Evolutionary conservation across 2,329 filamentous ascomycete genomes (phyloP).

Genomic region (Paracoccidioides brasiliensis): DNA sequence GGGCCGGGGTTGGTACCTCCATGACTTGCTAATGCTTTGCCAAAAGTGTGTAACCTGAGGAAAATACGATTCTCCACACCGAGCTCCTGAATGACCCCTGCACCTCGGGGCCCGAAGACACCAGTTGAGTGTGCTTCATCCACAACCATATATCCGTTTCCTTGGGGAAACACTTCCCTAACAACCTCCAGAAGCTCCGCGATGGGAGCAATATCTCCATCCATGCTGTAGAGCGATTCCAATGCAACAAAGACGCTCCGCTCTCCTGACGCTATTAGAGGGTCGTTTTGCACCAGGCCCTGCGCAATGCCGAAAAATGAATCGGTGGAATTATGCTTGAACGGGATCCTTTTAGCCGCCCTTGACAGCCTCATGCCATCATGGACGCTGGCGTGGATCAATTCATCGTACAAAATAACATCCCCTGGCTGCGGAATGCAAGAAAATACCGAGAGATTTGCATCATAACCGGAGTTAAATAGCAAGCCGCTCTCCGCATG

Average conservation of each 20-base stretch:
- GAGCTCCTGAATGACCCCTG: slow-evolving; percentile 37
- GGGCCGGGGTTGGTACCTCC: slow-evolving; percentile 41
- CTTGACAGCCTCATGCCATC: slow-evolving; percentile 60
- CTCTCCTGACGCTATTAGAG: slow-evolving; percentile 23
- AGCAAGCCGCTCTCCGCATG: slow-evolving; percentile 44
- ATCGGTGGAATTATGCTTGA: slow-evolving; percentile 35
- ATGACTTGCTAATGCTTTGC: slow-evolving; percentile 46
- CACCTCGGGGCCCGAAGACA: slow-evolving; percentile 36
- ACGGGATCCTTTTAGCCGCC: slow-evolving; percentile 33
- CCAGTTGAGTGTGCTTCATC: slow-evolving; percentile 46
- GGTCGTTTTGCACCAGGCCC: slow-evolving; percentile 19
- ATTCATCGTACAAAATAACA: slow-evolving; percentile 56
- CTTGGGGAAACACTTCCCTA: slow-evolving; percentile 40
- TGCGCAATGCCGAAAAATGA: slow-evolving; percentile 28
- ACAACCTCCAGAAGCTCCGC: slow-evolving; percentile 46
- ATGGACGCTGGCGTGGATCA: slow-evolving; percentile 65
- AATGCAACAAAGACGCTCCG: slow-evolving; percentile 54
- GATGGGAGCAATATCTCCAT: slow-evolving; percentile 59
- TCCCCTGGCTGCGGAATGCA: slow-evolving; percentile 49
- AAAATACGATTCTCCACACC: slow-evolving; percentile 40
- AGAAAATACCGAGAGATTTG: slow-evolving; percentile 51
- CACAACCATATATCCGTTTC: slow-evolving; percentile 44
- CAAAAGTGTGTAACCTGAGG: slow-evolving; percentile 39
- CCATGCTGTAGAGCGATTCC: slow-evolving; percentile 70
- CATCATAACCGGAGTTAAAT: slow-evolving; percentile 54